Conservation (phyloP, 1,139 yeast genomes). For the Saccharomycopsis hybrid region DNA sequence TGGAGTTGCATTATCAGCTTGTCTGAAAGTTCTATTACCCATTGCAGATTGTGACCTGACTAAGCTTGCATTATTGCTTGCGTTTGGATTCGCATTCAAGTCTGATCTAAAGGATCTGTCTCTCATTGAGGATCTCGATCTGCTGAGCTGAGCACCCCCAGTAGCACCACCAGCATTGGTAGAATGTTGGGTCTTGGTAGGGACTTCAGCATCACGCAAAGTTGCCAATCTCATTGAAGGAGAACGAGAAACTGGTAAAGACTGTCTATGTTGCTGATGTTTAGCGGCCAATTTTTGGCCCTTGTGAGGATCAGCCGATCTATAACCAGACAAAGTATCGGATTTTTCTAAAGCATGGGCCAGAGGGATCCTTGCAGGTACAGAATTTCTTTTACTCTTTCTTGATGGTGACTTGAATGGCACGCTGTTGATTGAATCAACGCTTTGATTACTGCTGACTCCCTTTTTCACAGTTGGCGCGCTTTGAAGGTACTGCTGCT, state of each 20-base stretch:
- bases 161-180: background rate
- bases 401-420: background rate
- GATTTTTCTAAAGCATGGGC: slow-evolving; percentile 14
- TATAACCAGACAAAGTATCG: slow-evolving; percentile 6
- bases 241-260: slow-evolving; percentile 1
- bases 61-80: background rate
- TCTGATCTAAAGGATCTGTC: background rate
- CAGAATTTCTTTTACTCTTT: slow-evolving; percentile 9
- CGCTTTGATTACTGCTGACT: no score
- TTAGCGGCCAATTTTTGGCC: background rate
- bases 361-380: slow-evolving; percentile 13
- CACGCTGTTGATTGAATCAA: background rate
- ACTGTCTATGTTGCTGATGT: background rate
- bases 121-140: slow-evolving; percentile 2
- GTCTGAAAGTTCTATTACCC: slow-evolving; percentile 2
- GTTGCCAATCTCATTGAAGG: background rate
- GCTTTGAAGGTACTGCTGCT: background rate
- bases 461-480: no score
- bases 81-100: background rate
- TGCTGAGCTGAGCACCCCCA: background rate
- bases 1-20: background rate
- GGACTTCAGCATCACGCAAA: background rate
- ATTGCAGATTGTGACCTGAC: slow-evolving; percentile 4
- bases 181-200: background rate
- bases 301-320: background rate